Evolutionary conservation across 495 filamentous ascomycete species (phyloP), one percentile per base, ranked within the genome.

Genomic region (Aspergillus funiculosus): DNA sequence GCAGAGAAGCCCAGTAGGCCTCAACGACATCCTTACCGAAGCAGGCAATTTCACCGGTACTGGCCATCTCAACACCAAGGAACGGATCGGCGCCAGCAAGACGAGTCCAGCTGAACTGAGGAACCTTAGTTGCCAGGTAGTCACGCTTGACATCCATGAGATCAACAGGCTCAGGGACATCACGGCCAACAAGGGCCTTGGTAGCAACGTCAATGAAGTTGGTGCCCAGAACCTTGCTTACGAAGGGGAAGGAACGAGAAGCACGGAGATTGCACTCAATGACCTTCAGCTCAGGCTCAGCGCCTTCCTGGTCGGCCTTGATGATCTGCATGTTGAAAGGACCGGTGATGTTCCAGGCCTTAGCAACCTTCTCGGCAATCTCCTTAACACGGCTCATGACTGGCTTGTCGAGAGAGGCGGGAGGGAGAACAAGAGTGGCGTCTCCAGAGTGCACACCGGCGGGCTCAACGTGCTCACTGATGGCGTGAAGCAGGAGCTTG

Each of bases 251-350:
- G 2, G 91, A 96, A 28, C 91, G 89, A 35, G 91, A 97, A 31
- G 92, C 92, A 55, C 91, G 92, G 51, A 97, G 84, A 63, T 97
- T 97, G 75, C 91, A 97, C 72, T 97, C 91, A 52, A 97, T 97
- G 56, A 96, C 91, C 74, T 97, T 97, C 37, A 97, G 78, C 39
- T 72, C 66, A 14, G 85, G 79, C 53, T 86, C 78, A 20, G 79
- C 82, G 37, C 81, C 83, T 44, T 83, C 82, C 51, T 63, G 53
- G 4, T 84, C 73, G 31, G 87, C 89, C 72, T 95, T 95, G 78
- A 97, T 97, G 68, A 97, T 94, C 69, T 97, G 91, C 92, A 97
- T 96, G 76, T 97, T 97, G 80, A 96, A 97, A 26, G 91, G 91
- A 30, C 91, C 91, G 13, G 88, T 95, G 64, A 97, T 96, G 58